A percentile compares a stretch with the other conserved stretches of the same genome.
These are phyloP conservation scores for Helotiales sp. DNA, from an alignment of 2,329 filamentous ascomycete species.

Conservation along the genomic window DNA sequence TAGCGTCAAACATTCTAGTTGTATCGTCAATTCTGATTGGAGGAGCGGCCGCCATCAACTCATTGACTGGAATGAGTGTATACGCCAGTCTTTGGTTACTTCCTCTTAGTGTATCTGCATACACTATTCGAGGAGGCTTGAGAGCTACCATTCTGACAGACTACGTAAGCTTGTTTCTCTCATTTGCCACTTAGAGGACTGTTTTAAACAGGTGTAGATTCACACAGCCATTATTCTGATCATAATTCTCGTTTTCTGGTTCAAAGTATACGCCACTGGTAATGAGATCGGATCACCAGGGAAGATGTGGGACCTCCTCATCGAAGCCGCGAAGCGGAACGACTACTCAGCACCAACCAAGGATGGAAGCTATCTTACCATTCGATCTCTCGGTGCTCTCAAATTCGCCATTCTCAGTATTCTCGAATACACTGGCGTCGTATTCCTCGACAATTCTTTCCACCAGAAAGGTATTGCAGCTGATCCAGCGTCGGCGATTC, in stretches of 20 bases:
- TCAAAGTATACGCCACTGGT: constrained; percentile 12
- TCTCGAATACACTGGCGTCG: constrained; percentile 25
- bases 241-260: constrained; percentile 12
- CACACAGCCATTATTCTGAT: constrained; percentile 10
- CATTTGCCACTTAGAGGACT: background rate
- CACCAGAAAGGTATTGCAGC: constrained; percentile 54
- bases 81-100: constrained; percentile 77
- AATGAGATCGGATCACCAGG: constrained; percentile 9
- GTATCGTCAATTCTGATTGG: constrained; percentile 88
- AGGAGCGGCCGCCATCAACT: constrained; percentile 69
- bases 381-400: constrained; percentile 8
- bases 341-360: constrained; percentile 10
- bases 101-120: constrained; percentile 75
- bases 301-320: constrained; percentile 16
- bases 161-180: constrained; percentile 39
- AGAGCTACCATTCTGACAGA: constrained; percentile 79
- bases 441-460: constrained; percentile 55
- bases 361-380: constrained; percentile 9
- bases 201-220: background rate
- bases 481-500: constrained; percentile 46
- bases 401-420: constrained; percentile 12
- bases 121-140: constrained; percentile 73
- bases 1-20: constrained; percentile 81
- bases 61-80: constrained; percentile 70
- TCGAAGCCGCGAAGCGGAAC: constrained; percentile 10